Conservation (phyloP, 306 rosid genomes). For the Geum urbanum region DNA sequence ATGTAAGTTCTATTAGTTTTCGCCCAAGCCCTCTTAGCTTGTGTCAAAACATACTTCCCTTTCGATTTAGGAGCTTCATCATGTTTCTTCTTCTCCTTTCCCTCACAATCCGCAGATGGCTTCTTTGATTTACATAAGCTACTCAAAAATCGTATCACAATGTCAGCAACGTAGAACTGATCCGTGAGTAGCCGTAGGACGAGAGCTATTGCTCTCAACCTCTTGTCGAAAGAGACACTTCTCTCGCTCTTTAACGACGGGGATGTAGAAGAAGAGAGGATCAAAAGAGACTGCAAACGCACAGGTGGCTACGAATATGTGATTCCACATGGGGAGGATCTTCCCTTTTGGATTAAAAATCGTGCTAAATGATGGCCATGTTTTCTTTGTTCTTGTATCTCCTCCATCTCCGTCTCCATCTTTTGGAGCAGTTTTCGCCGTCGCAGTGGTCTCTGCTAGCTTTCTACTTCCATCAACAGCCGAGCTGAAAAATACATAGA, state of each 20-base stretch:
- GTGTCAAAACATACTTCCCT: not conserved
- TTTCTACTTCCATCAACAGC: not conserved
- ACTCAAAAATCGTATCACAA: not conserved
- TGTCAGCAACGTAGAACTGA: constrained; percentile 23
- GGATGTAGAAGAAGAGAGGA: constrained; percentile 35
- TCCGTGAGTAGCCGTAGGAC: constrained; percentile 24
- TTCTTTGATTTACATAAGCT: not conserved
- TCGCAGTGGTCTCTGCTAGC: not conserved
- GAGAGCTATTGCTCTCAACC: constrained; percentile 16
- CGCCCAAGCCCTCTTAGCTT: not conserved
- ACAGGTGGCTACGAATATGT: constrained; percentile 27
- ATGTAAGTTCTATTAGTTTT: not conserved
- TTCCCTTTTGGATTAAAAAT: not conserved
- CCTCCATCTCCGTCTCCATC: not conserved
- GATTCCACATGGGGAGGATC: constrained; percentile 18
- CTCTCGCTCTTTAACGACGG: constrained; percentile 5
- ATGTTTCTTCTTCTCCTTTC: not conserved
- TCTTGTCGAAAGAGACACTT: constrained; percentile 32
- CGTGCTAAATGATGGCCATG: not conserved
- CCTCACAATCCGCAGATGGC: not conserved
- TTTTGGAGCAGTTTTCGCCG: not conserved
- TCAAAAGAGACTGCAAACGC: constrained; percentile 33
- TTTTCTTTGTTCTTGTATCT: not conserved
- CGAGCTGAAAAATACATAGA: not conserved
- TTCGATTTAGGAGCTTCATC: not conserved